Evolutionary conservation across 163 green algal genomes (phyloP).

Genomic region (Scenedesmus sp.): DNA sequence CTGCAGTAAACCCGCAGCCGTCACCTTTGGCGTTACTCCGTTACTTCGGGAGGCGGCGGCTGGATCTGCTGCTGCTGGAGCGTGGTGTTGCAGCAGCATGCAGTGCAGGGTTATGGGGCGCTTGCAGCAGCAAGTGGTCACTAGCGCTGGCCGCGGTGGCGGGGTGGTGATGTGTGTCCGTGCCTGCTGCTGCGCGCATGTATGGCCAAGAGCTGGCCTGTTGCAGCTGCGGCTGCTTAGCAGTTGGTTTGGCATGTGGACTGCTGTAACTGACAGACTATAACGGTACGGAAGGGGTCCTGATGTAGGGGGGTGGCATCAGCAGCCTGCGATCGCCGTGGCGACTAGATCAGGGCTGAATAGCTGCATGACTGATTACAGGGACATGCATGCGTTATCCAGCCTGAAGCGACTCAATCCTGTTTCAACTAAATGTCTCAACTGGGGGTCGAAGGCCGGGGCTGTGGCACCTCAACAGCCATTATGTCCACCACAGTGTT

Average conservation of each 20-base stretch:
- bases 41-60: background rate
- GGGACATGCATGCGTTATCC: too few relatives aligned
- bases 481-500: too few relatives aligned
- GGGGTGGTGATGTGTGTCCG: background rate
- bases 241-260: conserved; percentile 7
- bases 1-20: conserved; percentile 60
- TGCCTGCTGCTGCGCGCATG: background rate
- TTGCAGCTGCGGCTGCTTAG: background rate
- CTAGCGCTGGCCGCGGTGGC: background rate
- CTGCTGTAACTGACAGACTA: background rate
- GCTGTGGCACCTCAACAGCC: too few relatives aligned
- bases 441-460: too few relatives aligned
- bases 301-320: too few relatives aligned
- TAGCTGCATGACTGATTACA: too few relatives aligned
- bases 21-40: background rate
- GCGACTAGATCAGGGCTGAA: too few relatives aligned
- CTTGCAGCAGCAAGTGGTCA: background rate
- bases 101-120: background rate
- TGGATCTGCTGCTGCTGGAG: background rate
- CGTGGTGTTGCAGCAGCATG: background rate
- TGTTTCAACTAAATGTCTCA: too few relatives aligned
- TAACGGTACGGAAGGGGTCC: background rate
- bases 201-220: conserved; percentile 5
- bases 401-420: too few relatives aligned
- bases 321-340: too few relatives aligned